Conservation (phyloP, 202 grass and related monocot genomes). For the Panicum hallii region DNA sequence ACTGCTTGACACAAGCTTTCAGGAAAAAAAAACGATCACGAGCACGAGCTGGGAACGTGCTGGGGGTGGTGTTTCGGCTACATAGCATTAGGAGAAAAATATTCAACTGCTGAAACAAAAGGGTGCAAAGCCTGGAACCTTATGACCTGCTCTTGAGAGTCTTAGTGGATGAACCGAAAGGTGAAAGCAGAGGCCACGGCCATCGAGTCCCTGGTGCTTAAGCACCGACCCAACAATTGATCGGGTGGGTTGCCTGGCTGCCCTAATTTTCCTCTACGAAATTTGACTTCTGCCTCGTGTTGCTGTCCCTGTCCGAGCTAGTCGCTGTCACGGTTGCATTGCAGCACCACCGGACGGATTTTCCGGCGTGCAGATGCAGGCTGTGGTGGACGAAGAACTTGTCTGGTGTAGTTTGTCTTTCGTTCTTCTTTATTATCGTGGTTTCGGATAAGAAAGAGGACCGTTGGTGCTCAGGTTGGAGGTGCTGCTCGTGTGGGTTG, state of each 20-base stretch:
- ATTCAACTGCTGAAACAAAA: not conserved
- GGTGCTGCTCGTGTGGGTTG: not conserved
- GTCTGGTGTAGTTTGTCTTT: not conserved
- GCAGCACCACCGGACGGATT: slow-evolving; percentile 19
- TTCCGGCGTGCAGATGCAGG: slow-evolving; percentile 34
- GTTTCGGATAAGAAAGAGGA: slow-evolving; percentile 1
- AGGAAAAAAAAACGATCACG: not conserved
- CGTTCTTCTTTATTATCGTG: not conserved
- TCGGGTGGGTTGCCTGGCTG: not conserved
- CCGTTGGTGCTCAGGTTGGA: not conserved
- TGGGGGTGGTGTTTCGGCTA: not conserved
- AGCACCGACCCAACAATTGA: slow-evolving; percentile 46
- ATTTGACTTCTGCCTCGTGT: slow-evolving; percentile 31
- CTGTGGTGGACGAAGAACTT: slow-evolving; percentile 17
- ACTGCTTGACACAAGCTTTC: not conserved
- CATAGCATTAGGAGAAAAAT: not conserved
- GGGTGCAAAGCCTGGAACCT: not conserved
- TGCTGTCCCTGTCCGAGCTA: slow-evolving; percentile 16
- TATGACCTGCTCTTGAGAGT: not conserved
- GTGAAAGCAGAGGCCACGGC: not conserved
- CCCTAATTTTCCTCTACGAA: slow-evolving; percentile 9
- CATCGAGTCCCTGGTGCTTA: too few species aligned
- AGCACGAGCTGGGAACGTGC: not conserved
- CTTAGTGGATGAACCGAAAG: slow-evolving; percentile 40
- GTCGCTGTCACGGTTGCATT: not conserved